Evolutionary conservation across 257 asterid species (phyloP), one percentile per base, ranked within the genome.

Genomic region (Voacanga thouarsii): DNA sequence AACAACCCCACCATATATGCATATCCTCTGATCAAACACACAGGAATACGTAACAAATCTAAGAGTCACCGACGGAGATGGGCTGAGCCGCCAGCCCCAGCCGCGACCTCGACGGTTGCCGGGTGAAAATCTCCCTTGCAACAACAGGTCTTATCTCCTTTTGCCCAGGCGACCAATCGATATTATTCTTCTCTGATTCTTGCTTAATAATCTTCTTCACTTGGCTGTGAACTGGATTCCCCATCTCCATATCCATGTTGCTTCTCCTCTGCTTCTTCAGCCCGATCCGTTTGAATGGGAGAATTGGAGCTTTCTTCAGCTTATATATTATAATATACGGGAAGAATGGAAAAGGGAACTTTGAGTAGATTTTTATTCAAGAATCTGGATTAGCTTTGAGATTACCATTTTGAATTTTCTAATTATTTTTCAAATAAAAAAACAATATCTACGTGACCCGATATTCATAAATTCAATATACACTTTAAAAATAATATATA

Each of bases 121-220:
- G 79, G 59, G 50, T 50, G 67, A 81, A 75, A 67, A 73, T 61
- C 66, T 69, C 81, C 50, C 80, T 64, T 30, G 75, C 73, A 56
- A 51, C 30, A 28, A 23, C 53, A 14, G 77, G 74, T 45, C 59
- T 71, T 47, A 70, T 56, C 39, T 78, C 77, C 0, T 71, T 68
- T 45, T 56, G 63, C 57, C 71, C 33, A 1, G 80, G 80, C 1
- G 73, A 64, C 79, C 77, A 56, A 45, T 78, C 85, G 21, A 78
- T 53, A 12, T 67, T 75, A 37, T 75, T 77, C 44, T 78, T 81
- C 60, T 78, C 80, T 4, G 83, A 78, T 72, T 84, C 85, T 57
- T 66, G 82, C 69, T 75, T 79, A 30, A 84, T 79, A n/a, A 84
- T 79, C 71, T 84, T 84, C 87, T 81, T 76, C 78, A 84, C 85